Percentiles rank a stretch among this genome's conserved stretches.
Evolutionary conservation across 345 rosid species (phyloP).

Genomic region (Angophora floribunda): DNA sequence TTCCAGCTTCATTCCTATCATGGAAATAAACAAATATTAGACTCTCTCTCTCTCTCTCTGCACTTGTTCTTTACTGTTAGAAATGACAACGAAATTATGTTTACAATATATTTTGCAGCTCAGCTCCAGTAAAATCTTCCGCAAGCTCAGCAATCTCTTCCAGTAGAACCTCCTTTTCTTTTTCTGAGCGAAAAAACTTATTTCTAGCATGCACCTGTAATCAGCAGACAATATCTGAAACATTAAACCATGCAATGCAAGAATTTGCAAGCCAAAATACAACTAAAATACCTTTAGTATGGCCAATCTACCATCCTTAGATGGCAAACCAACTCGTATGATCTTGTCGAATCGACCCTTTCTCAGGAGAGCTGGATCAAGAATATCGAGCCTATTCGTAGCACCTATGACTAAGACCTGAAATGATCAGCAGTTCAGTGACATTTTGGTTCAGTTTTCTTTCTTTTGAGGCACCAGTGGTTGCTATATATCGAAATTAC

Average conservation of each 20-base stretch:
- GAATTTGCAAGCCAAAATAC: neutral
- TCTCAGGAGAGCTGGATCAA: conserved; percentile 93
- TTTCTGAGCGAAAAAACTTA: conserved; percentile 76
- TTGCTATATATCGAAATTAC: neutral
- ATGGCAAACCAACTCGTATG: conserved; percentile 91
- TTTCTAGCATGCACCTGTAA: conserved; percentile 93
- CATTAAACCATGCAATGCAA: neutral
- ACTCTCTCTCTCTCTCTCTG: neutral
- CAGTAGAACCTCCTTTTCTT: conserved; percentile 61
- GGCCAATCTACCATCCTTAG: conserved; percentile 86
- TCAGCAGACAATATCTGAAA: neutral
- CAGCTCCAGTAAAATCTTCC: conserved; percentile 94
- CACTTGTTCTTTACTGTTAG: neutral
- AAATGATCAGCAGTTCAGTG: neutral
- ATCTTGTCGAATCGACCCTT: conserved; percentile 98
- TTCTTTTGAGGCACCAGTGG: neutral
- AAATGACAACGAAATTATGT: neutral
- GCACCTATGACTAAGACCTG: conserved; percentile 98
- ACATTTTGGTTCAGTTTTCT: neutral
- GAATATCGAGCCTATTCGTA: conserved; percentile 90
- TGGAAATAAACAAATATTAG: conserved; percentile 16
- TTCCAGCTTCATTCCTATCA: conserved; percentile 94
- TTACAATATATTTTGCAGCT: conserved; percentile 92
- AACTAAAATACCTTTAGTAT: conserved; percentile 57
- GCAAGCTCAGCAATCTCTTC: conserved; percentile 75